Evolutionary conservation across 2,329 filamentous ascomycete species (phyloP).

Genomic region (Leptosphaerulina australis): DNA sequence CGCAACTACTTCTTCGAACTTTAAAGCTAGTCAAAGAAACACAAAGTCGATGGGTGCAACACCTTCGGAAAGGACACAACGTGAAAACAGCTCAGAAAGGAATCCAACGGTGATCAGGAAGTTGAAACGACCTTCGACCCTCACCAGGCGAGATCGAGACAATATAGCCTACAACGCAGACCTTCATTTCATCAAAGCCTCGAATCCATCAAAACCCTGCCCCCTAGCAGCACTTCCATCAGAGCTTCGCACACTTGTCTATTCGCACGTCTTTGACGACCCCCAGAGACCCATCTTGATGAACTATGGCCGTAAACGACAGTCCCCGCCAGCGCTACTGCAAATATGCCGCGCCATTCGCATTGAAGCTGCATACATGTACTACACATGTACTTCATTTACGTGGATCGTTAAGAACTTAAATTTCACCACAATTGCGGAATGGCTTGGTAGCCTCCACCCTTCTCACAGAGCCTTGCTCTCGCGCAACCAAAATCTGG

Average conservation of each 20-base stretch:
- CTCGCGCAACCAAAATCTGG: conserved; percentile 23
- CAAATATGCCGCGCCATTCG: conserved; percentile 34
- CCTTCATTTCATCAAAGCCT: conserved; percentile 24
- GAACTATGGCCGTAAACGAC: conserved; percentile 4
- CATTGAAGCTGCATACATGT: conserved; percentile 37
- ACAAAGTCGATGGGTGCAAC: not conserved
- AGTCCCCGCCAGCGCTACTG: conserved; percentile 15
- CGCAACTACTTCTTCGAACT: conserved; percentile 25
- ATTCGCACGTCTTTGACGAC: conserved; percentile 18
- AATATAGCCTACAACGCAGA: conserved; percentile 18
- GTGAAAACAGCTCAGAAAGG: not conserved
- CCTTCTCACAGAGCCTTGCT: conserved; percentile 25
- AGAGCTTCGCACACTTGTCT: conserved; percentile 30
- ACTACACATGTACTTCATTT: conserved; percentile 31
- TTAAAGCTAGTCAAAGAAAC: conserved; percentile 8
- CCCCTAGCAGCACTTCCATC: conserved; percentile 28
- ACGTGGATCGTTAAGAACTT: conserved; percentile 23
- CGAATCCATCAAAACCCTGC: conserved; percentile 20
- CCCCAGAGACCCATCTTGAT: conserved; percentile 4
- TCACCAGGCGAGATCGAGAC: conserved; percentile 11
- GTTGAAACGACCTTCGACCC: conserved; percentile 24
- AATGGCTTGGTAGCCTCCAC: conserved; percentile 27
- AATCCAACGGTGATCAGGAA: not conserved
- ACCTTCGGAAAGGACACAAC: not conserved
- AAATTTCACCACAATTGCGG: conserved; percentile 19